These are phyloP conservation scores for Syncephalastrum monosporum DNA, from an alignment of 371 early-diverging fungal genomes.

Conservation along the genomic window DNA sequence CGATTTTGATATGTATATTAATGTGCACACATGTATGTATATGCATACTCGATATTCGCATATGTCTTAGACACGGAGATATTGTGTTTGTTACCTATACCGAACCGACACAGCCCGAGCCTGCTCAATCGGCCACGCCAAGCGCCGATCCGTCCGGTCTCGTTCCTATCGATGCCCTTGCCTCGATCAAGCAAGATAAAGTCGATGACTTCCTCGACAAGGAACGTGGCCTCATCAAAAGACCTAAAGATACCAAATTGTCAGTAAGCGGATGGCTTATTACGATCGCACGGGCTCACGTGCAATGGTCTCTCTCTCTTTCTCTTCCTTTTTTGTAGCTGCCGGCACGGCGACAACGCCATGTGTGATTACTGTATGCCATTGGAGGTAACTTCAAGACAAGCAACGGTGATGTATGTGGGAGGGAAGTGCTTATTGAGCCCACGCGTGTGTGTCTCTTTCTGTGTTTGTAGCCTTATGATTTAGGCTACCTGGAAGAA, in stretches of 20 bases:
- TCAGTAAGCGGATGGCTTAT: slow-evolving; percentile 30
- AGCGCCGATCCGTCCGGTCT: slow-evolving; percentile 15
- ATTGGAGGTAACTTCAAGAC: slow-evolving; percentile 60
- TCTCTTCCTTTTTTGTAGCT: slow-evolving; percentile 47
- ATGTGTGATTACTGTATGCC: slow-evolving; percentile 99
- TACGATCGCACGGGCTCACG: not conserved
- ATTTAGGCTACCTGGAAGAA: slow-evolving; percentile 79
- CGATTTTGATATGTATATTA: no score
- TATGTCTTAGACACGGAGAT: slow-evolving; percentile 73
- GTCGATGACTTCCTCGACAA: slow-evolving; percentile 85
- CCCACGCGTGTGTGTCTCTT: not conserved
- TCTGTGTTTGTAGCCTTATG: slow-evolving; percentile 74
- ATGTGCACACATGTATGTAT: no score
- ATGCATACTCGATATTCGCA: not conserved
- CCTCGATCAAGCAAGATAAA: slow-evolving; percentile 62
- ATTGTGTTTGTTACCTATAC: slow-evolving; percentile 67
- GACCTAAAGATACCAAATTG: slow-evolving; percentile 83
- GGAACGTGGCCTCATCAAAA: slow-evolving; percentile 79
- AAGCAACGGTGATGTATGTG: not conserved
- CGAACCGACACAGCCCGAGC: slow-evolving; percentile 29
- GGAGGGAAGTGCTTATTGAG: not conserved
- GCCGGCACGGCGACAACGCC: slow-evolving; percentile 87
- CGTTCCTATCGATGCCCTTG: slow-evolving; percentile 14
- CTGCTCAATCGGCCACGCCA: slow-evolving; percentile 7
- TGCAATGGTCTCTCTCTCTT: not conserved